A percentile compares a stretch with the other conserved stretches of the same genome.
Evolutionary conservation across 306 rosid genomes (phyloP).

Genomic region (Dicorynia guianensis): DNA sequence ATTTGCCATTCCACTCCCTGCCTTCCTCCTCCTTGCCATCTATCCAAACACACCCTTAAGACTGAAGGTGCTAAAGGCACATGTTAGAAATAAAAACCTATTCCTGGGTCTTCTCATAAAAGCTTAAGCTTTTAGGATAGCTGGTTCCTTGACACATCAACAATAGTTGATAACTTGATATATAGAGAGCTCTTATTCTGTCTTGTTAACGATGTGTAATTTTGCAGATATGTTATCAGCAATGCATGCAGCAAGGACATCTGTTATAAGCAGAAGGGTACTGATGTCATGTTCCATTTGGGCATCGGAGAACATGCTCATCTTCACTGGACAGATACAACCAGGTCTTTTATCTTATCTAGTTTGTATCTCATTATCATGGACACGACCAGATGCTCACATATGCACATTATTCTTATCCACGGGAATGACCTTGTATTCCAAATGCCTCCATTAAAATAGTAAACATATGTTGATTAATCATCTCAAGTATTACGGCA

Average conservation of each 20-base stretch:
- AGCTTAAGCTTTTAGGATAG: conserved; percentile 3
- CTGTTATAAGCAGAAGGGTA: conserved; percentile 86
- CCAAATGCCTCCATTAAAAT: not conserved
- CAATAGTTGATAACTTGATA: not conserved
- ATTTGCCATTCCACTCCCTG: too few relatives aligned
- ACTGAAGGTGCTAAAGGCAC: conserved; percentile 8
- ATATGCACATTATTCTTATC: not conserved
- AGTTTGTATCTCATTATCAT: not conserved
- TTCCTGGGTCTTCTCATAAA: not conserved
- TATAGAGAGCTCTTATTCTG: not conserved
- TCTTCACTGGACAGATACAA: conserved; percentile 88
- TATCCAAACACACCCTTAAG: not conserved
- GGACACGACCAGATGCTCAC: not conserved
- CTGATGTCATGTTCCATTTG: conserved; percentile 63
- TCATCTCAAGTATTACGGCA: not conserved
- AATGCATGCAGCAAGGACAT: conserved; percentile 92
- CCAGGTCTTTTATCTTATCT: conserved; percentile 56
- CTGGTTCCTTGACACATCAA: conserved; percentile 6
- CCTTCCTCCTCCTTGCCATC: too few relatives aligned
- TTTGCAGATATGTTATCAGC: conserved; percentile 85
- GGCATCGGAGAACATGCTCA: conserved; percentile 79
- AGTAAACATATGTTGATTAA: conserved; percentile 4
- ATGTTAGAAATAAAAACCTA: conserved; percentile 9
- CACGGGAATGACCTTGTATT: not conserved
- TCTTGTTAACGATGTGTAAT: conserved; percentile 40